Percentiles rank a stretch among this genome's conserved stretches.
These are phyloP conservation scores for Lactarius evosmus DNA, from an alignment of 768 basidiomycete species.

Conservation along the genomic window DNA sequence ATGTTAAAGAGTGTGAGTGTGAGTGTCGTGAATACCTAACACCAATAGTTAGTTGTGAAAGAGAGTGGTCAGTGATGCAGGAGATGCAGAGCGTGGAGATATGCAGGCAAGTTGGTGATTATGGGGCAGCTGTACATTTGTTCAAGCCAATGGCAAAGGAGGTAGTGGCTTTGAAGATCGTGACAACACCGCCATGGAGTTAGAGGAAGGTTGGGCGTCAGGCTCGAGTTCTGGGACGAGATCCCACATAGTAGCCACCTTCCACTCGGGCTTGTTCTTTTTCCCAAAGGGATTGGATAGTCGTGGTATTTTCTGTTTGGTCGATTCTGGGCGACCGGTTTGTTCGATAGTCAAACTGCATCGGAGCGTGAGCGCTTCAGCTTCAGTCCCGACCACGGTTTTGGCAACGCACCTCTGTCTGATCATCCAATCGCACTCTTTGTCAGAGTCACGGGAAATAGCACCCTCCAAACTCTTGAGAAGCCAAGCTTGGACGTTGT, in stretches of 20 bases:
- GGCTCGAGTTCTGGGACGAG: slow-evolving; percentile 18
- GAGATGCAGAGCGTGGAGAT: neutral
- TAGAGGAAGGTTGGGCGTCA: neutral
- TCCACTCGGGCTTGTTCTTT: slow-evolving; percentile 17
- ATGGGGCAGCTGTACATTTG: no score
- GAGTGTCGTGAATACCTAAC: neutral
- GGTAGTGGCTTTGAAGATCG: neutral
- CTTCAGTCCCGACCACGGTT: neutral
- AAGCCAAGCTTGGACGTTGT: slow-evolving; percentile 43
- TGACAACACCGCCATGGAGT: neutral
- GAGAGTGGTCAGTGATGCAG: slow-evolving; percentile 17
- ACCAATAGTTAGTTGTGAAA: slow-evolving; percentile 11
- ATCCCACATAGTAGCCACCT: slow-evolving; percentile 13
- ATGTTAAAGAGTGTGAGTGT: slow-evolving; percentile 3
- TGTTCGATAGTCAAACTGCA: slow-evolving; percentile 15
- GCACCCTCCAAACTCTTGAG: slow-evolving; percentile 29
- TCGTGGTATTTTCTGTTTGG: slow-evolving; percentile 14
- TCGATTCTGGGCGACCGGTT: slow-evolving; percentile 20
- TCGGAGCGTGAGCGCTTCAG: neutral
- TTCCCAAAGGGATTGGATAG: slow-evolving; percentile 19
- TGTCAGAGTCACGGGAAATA: slow-evolving; percentile 32
- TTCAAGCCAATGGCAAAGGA: neutral
- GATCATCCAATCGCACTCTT: slow-evolving; percentile 26
- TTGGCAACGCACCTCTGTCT: slow-evolving; percentile 31
- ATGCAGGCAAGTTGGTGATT: neutral